These are phyloP conservation scores for Cryptosporidium bovis DNA, from an alignment of 169 alveolate species.

Conservation along the genomic window DNA sequence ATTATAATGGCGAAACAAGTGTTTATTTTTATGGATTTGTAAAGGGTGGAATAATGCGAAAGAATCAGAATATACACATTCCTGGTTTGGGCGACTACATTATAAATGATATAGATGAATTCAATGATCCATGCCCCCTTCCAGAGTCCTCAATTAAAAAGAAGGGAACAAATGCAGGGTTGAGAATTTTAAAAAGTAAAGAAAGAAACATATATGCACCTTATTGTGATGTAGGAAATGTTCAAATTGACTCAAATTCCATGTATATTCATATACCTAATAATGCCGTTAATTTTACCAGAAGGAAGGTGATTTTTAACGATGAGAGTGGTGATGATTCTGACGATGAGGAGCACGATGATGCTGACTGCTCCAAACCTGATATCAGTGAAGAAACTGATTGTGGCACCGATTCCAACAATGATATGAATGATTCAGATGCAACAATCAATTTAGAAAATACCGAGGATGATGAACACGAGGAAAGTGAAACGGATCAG, in stretches of 20 bases:
- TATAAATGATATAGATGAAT: conserved; percentile 80
- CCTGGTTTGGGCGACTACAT: conserved; percentile 93
- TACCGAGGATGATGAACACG: background rate
- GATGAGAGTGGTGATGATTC: conserved; percentile 76
- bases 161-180: conserved; percentile 78
- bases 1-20: conserved; percentile 68
- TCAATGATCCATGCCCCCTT: conserved; percentile 88
- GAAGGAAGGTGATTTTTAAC: conserved; percentile 75
- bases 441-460: conserved; percentile 55
- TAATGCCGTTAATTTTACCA: conserved; percentile 92
- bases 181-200: conserved; percentile 92
- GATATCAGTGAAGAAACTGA: conserved; percentile 80
- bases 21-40: conserved; percentile 95
- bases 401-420: conserved; percentile 75
- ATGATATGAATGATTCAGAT: conserved; percentile 76
- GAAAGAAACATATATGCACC: conserved; percentile 98
- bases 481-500: background rate
- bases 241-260: conserved; percentile 94
- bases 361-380: conserved; percentile 72
- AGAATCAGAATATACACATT: conserved; percentile 86
- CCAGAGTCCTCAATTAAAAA: conserved; percentile 83
- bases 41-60: conserved; percentile 90
- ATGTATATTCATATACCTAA: conserved; percentile 98
- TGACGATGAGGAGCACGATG: conserved; percentile 74
- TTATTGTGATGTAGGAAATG: conserved; percentile 94